These are phyloP conservation scores for Darksidea phi DNA, from an alignment of 495 filamentous ascomycete genomes.

Conservation along the genomic window DNA sequence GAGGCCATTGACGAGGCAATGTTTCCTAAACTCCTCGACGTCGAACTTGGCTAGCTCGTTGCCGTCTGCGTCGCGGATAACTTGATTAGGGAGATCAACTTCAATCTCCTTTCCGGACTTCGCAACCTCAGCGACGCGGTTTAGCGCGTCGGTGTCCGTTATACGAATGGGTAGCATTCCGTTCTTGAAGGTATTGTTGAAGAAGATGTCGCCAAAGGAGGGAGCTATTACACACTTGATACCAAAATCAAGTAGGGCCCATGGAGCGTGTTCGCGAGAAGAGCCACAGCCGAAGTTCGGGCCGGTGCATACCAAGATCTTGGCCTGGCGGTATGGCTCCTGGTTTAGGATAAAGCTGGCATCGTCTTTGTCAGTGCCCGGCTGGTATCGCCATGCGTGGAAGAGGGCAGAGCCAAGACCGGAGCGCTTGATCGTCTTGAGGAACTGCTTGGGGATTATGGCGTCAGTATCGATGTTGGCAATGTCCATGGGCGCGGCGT, in stretches of 20 bases:
- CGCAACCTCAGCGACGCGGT: slow-evolving; percentile 75
- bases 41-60: slow-evolving; percentile 74
- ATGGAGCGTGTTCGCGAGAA: slow-evolving; percentile 93
- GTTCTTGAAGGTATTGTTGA: slow-evolving; percentile 99
- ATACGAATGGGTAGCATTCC: slow-evolving; percentile 92
- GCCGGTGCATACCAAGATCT: slow-evolving; percentile 92
- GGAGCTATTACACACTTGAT: slow-evolving; percentile 92
- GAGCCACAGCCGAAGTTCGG: slow-evolving; percentile 95
- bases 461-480: slow-evolving; percentile 95
- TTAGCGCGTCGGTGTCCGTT: slow-evolving; percentile 61
- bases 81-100: slow-evolving; percentile 83
- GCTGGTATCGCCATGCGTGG: slow-evolving; percentile 72
- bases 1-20: slow-evolving; percentile 90
- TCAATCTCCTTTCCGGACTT: slow-evolving; percentile 82
- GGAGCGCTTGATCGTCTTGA: slow-evolving; percentile 98
- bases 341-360: slow-evolving; percentile 86
- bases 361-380: slow-evolving; percentile 66
- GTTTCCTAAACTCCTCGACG: slow-evolving; percentile 86
- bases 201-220: slow-evolving; percentile 95
- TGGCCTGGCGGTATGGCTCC: slow-evolving; percentile 77
- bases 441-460: slow-evolving; percentile 98
- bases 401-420: slow-evolving; percentile 88
- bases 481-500: slow-evolving; percentile 83
- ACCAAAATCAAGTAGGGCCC: slow-evolving; percentile 95
- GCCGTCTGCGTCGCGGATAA: slow-evolving; percentile 73